phyloP scores from a whole-genome alignment of 2,329 filamentous ascomycete genomes.

The Ophiostoma fasciatum region DNA sequence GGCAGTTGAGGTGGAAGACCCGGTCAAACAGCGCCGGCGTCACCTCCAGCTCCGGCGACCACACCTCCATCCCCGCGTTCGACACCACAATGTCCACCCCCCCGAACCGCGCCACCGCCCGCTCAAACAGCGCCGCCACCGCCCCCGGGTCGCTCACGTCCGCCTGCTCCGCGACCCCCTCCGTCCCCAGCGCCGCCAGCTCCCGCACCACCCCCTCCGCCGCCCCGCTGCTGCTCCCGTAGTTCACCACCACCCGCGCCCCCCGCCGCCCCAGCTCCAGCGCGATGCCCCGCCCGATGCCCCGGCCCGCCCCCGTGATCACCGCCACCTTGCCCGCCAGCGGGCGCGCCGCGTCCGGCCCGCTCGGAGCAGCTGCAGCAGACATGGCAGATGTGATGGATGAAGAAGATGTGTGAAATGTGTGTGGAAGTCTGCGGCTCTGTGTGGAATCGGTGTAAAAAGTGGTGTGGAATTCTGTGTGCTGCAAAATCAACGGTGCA shows the following conservation, averaged over 20 bases:
- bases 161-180: constrained; percentile 45
- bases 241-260: constrained; percentile 52
- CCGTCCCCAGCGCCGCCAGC: constrained; percentile 40
- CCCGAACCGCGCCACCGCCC: constrained; percentile 50
- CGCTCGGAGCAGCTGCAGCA: too few relatives aligned
- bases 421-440: too few relatives aligned
- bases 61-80: constrained; percentile 57
- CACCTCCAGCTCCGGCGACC: constrained; percentile 55
- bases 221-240: constrained; percentile 37
- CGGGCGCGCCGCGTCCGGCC: constrained; percentile 9
- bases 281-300: constrained; percentile 52
- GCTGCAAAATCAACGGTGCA: too few relatives aligned
- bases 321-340: constrained; percentile 40
- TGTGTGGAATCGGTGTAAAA: too few relatives aligned
- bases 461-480: neutral
- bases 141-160: constrained; percentile 46
- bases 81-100: constrained; percentile 58
- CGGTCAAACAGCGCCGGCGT: constrained; percentile 56
- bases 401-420: too few relatives aligned
- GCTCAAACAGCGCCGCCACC: constrained; percentile 49
- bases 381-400: too few relatives aligned
- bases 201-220: constrained; percentile 43
- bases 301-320: constrained; percentile 49
- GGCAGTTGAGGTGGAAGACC: constrained; percentile 56
- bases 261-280: constrained; percentile 52